These are phyloP conservation scores for Erigeron philadelphicus DNA, from an alignment of 140 eudicot genomes.

Conservation along the genomic window DNA sequence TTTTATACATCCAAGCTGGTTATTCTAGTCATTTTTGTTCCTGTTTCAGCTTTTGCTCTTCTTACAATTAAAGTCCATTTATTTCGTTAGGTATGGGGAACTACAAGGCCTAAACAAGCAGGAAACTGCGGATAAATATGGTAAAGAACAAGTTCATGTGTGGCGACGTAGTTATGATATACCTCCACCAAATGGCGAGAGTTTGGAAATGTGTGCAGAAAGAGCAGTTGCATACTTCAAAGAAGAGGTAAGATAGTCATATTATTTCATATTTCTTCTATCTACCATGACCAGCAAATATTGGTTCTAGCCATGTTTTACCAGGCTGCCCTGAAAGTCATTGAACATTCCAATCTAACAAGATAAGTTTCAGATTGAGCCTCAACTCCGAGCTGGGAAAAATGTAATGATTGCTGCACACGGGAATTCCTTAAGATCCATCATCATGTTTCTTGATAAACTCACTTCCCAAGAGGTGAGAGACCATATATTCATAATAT, in stretches of 20 bases:
- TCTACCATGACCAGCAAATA: background rate
- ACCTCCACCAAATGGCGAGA: conserved; percentile 99
- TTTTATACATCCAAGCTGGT: conserved; percentile 6
- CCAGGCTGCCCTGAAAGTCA: background rate
- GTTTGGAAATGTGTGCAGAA: conserved; percentile 98
- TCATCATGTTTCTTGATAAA: conserved; percentile 94
- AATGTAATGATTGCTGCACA: conserved; percentile 99
- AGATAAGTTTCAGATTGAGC: conserved; percentile 66
- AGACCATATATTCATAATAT: background rate
- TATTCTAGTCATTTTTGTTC: background rate
- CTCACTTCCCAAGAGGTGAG: conserved; percentile 94
- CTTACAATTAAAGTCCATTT: background rate
- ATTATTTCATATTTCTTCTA: background rate
- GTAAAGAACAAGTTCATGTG: conserved; percentile 85
- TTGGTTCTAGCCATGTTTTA: no score
- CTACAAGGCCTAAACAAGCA: conserved; percentile 89
- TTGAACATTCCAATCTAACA: conserved; percentile 15
- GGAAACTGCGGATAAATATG: conserved; percentile 95
- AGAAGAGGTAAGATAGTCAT: conserved; percentile 49
- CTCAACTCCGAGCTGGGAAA: conserved; percentile 81
- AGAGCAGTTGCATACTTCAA: conserved; percentile 94
- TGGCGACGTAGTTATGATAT: conserved; percentile 98
- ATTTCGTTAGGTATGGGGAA: conserved; percentile 71
- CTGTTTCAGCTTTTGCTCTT: background rate
- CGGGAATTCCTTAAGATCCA: conserved; percentile 94